Conservation (phyloP, 768 basidiomycete species). For the Phlebiopsis flavidoalba region DNA sequence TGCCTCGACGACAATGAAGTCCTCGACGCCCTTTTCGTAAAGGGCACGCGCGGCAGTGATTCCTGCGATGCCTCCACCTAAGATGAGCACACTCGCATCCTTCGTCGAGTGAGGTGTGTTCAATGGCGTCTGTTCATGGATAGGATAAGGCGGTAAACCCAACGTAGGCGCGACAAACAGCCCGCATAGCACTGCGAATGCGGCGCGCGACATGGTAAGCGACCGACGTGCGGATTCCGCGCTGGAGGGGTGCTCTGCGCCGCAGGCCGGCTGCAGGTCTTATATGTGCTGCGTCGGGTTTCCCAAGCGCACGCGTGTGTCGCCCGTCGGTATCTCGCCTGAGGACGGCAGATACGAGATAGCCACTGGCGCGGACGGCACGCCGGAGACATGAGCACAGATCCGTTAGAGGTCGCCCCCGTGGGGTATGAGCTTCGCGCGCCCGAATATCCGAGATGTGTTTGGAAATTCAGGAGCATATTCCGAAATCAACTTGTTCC, state of each 20-base stretch:
- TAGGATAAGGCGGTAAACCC: not conserved
- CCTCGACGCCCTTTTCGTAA: conserved; percentile 45
- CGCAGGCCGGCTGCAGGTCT: not conserved
- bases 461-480: not conserved
- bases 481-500: too few species aligned
- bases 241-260: not conserved
- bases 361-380: not conserved
- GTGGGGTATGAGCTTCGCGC: too few species aligned
- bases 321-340: not conserved
- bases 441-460: not conserved
- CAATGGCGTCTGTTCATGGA: not conserved
- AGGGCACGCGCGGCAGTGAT: conserved; percentile 60
- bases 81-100: conserved; percentile 43
- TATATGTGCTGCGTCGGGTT: not conserved
- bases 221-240: not conserved
- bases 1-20: conserved; percentile 60
- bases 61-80: conserved; percentile 64
- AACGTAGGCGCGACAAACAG: not conserved
- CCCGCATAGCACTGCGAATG: not conserved
- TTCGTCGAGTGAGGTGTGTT: not conserved
- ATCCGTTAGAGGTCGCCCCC: not conserved
- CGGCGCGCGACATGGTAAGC: not conserved
- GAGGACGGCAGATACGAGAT: not conserved
- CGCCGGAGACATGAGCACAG: not conserved
- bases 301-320: not conserved